Base-by-base conservation (phyloP, 2,329 filamentous ascomycete genomes). In the Trichoderma semiorbis region DNA sequence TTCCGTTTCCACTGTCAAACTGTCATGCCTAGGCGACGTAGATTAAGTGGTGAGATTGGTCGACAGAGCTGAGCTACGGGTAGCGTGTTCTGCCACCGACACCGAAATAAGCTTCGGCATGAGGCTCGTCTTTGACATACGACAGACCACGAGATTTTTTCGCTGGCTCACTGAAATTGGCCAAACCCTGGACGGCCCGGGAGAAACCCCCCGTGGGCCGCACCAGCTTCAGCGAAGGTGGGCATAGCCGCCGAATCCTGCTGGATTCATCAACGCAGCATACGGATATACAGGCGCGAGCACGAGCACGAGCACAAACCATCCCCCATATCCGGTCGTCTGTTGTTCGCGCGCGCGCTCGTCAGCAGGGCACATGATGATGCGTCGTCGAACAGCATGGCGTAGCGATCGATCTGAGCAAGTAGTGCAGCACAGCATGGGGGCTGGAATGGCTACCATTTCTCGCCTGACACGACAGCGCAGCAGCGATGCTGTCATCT, bases 381-480 rank as follows among this genome's bases (percentile, higher is more conserved):
- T 69, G 39, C 30, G 28, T 36, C 16, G 57, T 62, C 34, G 36
- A 69, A 7, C 39, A 69, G 53, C 36, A 47, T 62, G 66, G 66
- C 58, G 68, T 63, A 64, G 58, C 60, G 68, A 70, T 64, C 58
- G 50, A 60, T 65, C 21, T 24, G 28, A 43, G 32, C 57, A 43
- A 36, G 36, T n/a, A 47, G 36, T n/a, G 47, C 36, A 36, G 47
- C 61, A 60, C 34, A 61, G 32, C 32, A 61, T 60, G 36, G 60
- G 69, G 61, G 34, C 28, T 71, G 50, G 69, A 65, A 71, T 71
- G 69, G 47, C 36, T 47, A 28, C 50, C 61, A 66, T 71, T 65
- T 71, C 32, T 61, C 43, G 61, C 61, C 61, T 71, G 69, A 60
- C 61, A 65, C 69, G 69, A 43, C 32, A 60, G 34, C n/a, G 34